These are phyloP conservation scores for Paramecium pentaurelia DNA, from an alignment of 73 alveolate genomes.

Conservation along the genomic window DNA sequence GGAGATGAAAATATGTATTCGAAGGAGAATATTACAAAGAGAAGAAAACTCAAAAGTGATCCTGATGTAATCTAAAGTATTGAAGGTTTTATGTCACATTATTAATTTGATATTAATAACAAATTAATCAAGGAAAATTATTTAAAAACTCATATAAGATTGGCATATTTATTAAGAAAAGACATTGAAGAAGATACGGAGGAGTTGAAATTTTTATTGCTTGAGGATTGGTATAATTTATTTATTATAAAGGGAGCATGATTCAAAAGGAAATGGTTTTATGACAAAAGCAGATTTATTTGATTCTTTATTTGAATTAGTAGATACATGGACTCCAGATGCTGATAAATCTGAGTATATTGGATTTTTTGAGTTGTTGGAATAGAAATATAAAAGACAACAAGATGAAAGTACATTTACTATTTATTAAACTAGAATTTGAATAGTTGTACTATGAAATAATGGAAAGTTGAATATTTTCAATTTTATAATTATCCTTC, in stretches of 20 bases:
- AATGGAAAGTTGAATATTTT: neutral
- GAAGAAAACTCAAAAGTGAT: slow-evolving; percentile 53
- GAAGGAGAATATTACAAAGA: slow-evolving; percentile 38
- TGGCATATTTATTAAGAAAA: slow-evolving; percentile 52
- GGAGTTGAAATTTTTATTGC: slow-evolving; percentile 33
- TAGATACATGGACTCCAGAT: slow-evolving; percentile 86
- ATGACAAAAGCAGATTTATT: slow-evolving; percentile 68
- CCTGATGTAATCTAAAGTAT: slow-evolving; percentile 44
- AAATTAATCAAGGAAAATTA: slow-evolving; percentile 40
- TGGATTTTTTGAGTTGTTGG: slow-evolving; percentile 68
- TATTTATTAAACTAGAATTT: neutral
- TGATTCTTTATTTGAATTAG: slow-evolving; percentile 77
- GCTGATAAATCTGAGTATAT: slow-evolving; percentile 75
- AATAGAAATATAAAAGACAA: slow-evolving; percentile 2
- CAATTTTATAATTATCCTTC: slow-evolving; percentile 10
- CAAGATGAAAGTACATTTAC: neutral
- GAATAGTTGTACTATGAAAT: slow-evolving; percentile 8
- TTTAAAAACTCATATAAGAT: slow-evolving; percentile 49
- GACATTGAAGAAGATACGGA: slow-evolving; percentile 48
- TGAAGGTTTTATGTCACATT: neutral
- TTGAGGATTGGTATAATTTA: slow-evolving; percentile 16
- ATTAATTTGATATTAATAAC: neutral
- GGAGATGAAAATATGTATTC: slow-evolving; percentile 61
- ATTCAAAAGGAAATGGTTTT: slow-evolving; percentile 66
- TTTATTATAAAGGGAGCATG: slow-evolving; percentile 53